These are phyloP conservation scores for Aspergillus alliaceus DNA, from an alignment of 2,329 filamentous ascomycete species.

Conservation along the genomic window DNA sequence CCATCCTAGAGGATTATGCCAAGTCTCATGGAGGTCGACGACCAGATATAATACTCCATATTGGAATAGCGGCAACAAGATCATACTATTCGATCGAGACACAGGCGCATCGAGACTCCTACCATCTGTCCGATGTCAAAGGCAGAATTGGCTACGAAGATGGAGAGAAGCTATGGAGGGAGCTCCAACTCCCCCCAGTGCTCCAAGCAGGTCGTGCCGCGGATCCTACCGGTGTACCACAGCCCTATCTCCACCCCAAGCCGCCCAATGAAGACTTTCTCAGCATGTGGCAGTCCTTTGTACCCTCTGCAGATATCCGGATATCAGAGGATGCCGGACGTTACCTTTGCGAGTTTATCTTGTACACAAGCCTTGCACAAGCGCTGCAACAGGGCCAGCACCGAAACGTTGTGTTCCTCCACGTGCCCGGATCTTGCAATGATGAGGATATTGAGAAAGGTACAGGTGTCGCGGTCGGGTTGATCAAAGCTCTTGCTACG, in stretches of 20 bases:
- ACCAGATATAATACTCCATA: slow-evolving; percentile 71
- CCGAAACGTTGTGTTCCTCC: slow-evolving; percentile 65
- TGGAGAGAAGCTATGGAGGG: slow-evolving; percentile 55
- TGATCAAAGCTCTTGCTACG: slow-evolving; percentile 44
- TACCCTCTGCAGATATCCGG: slow-evolving; percentile 44
- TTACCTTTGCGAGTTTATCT: slow-evolving; percentile 78
- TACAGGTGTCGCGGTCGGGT: slow-evolving; percentile 39
- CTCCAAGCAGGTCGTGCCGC: slow-evolving; percentile 50
- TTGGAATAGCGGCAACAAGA: slow-evolving; percentile 71
- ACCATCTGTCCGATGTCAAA: slow-evolving; percentile 70
- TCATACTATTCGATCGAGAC: slow-evolving; percentile 71
- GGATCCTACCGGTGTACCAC: slow-evolving; percentile 3
- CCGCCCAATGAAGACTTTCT: slow-evolving; percentile 37
- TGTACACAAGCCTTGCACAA: slow-evolving; percentile 64
- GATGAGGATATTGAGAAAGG: slow-evolving; percentile 46
- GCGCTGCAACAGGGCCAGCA: slow-evolving; percentile 31
- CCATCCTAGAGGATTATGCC: slow-evolving; percentile 55
- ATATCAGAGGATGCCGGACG: slow-evolving; percentile 70
- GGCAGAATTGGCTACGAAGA: slow-evolving; percentile 44
- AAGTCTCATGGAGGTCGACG: slow-evolving; percentile 39
- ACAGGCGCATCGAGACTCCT: slow-evolving; percentile 69
- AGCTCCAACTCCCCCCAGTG: slow-evolving; percentile 49
- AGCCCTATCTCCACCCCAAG: slow-evolving; percentile 19
- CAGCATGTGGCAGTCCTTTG: slow-evolving; percentile 33
- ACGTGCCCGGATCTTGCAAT: slow-evolving; percentile 65